Percentiles rank a stretch among this genome's conserved stretches.
Conservation (phyloP, 306 rosid species). For the Cucumis hystrix region DNA sequence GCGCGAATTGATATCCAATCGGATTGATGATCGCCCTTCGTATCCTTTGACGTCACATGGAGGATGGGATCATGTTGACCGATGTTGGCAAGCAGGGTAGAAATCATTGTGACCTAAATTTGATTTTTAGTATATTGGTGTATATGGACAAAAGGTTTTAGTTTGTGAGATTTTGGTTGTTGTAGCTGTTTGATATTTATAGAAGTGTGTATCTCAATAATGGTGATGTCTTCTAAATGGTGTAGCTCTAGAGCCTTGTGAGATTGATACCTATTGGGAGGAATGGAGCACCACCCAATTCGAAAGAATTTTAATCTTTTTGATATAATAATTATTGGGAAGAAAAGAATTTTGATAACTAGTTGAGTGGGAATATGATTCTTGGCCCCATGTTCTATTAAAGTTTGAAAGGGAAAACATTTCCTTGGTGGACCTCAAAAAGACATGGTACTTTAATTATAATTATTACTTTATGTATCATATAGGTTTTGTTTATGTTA, state of each 20-base stretch:
- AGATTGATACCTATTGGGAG: neutral
- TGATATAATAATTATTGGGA: neutral
- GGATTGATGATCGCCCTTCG: neutral
- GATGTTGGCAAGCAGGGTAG: neutral
- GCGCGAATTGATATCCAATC: neutral
- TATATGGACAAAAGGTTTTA: neutral
- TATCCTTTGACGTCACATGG: neutral
- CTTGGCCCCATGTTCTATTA: neutral
- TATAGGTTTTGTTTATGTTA: neutral
- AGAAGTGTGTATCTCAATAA: neutral
- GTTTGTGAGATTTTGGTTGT: neutral
- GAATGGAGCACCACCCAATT: neutral
- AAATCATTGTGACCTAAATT: neutral
- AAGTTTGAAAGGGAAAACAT: neutral
- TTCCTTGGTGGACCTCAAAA: neutral
- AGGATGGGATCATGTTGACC: neutral
- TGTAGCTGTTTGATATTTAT: neutral
- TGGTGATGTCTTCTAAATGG: neutral
- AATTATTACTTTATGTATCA: no score
- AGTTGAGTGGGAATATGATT: neutral
- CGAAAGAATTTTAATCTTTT: no score
- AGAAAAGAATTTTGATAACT: neutral
- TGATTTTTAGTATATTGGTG: neutral
- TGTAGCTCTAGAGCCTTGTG: neutral
- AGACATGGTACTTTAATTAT: neutral